These are phyloP conservation scores for Monocercomonoides exilis DNA, from an alignment of 78 protist species.

Conservation along the genomic window DNA sequence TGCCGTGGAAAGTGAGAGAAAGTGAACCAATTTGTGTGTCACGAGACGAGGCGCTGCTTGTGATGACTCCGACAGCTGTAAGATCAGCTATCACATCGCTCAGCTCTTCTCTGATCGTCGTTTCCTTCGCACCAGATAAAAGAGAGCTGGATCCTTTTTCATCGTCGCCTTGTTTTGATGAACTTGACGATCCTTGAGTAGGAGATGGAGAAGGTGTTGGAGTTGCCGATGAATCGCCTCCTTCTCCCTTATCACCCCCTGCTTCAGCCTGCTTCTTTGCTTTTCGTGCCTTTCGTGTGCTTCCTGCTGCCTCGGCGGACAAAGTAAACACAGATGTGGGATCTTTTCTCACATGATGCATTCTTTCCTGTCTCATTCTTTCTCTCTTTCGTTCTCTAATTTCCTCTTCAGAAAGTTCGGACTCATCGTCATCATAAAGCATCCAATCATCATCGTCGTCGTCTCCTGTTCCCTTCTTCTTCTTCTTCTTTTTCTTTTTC, in stretches of 20 bases:
- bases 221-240: neutral
- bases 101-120: too few species aligned
- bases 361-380: neutral
- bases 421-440: neutral
- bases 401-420: neutral
- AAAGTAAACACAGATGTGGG: neutral
- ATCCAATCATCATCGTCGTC: neutral
- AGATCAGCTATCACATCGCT: too few species aligned
- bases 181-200: neutral
- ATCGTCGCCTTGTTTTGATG: neutral
- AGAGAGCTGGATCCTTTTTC: neutral
- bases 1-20: conserved; percentile 5
- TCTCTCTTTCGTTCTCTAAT: neutral
- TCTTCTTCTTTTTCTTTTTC: neutral
- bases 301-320: neutral
- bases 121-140: neutral
- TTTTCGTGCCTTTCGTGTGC: too few species aligned
- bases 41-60: neutral
- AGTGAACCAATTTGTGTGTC: neutral
- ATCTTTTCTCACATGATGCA: too few species aligned
- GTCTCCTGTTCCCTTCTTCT: neutral
- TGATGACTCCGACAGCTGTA: neutral
- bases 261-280: too few species aligned
- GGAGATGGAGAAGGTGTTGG: neutral
- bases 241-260: neutral